Percentiles rank a stretch among this genome's conserved stretches.
phyloP scores from a whole-genome alignment of 805 yeast genomes.

The Myxozyma neotropica region DNA sequence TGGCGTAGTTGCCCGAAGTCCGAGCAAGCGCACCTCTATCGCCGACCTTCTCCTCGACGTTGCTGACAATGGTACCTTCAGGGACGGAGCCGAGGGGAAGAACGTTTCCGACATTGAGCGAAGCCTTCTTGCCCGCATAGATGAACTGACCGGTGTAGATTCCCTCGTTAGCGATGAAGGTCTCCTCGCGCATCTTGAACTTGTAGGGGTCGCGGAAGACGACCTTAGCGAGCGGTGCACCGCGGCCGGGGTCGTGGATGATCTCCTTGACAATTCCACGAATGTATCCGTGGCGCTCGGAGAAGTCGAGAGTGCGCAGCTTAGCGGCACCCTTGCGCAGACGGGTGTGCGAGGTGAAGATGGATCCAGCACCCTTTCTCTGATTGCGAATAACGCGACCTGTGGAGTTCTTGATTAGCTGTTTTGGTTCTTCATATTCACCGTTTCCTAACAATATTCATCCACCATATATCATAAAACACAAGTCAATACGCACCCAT shows the following conservation, averaged over 20 bases:
- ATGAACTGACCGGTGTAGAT: conserved; percentile 99
- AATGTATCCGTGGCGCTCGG: conserved; percentile 99
- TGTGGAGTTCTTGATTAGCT: background rate
- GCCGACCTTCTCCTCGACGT: conserved; percentile 98
- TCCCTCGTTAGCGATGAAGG: conserved; percentile 99
- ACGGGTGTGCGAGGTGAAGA: conserved; percentile 99
- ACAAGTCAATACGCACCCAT: conserved; percentile 3
- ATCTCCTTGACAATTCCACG: conserved; percentile 99
- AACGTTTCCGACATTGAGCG: conserved; percentile 95
- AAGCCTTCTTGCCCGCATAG: conserved; percentile 98
- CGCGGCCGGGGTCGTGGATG: conserved; percentile 99
- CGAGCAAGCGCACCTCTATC: conserved; percentile 99
- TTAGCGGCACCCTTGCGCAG: conserved; percentile 99
- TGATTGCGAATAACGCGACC: conserved; percentile 99
- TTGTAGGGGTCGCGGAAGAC: conserved; percentile 99
- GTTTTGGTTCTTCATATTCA: background rate
- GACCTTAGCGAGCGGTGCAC: conserved; percentile 99
- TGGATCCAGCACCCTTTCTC: conserved; percentile 99
- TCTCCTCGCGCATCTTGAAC: conserved; percentile 97
- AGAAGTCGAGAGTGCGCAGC: conserved; percentile 97
- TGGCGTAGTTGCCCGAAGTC: conserved; percentile 99
- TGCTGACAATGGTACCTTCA: conserved; percentile 98
- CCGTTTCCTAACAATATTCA: no score
- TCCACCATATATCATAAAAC: no score
- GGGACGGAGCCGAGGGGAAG: conserved; percentile 96